A percentile compares a stretch with the other conserved stretches of the same genome.
phyloP scores from a whole-genome alignment of 2,329 filamentous ascomycete genomes.

The Orbilia quercus region DNA sequence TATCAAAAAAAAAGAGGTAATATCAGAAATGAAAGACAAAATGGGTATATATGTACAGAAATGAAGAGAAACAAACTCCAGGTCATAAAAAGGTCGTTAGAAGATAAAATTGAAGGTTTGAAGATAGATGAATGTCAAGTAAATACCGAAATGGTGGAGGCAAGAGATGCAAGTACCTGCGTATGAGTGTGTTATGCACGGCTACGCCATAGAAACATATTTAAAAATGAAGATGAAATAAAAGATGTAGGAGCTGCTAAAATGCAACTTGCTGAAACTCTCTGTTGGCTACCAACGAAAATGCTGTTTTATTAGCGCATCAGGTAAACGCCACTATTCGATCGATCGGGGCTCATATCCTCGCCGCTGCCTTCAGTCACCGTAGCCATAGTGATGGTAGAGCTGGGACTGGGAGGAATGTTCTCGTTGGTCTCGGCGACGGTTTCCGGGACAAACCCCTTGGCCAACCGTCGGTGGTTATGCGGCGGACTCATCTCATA shows the following conservation, averaged over 20 bases:
- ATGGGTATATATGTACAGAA: slow-evolving; percentile 50
- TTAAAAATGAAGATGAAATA: not conserved
- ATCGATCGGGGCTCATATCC: slow-evolving; percentile 22
- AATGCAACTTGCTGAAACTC: not conserved
- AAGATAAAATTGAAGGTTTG: slow-evolving; percentile 6
- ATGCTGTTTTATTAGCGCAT: not conserved
- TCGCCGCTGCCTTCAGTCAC: slow-evolving; percentile 35
- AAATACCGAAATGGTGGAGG: too few relatives aligned
- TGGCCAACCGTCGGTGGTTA: slow-evolving; percentile 14
- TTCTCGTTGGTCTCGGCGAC: slow-evolving; percentile 39
- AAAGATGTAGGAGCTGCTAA: not conserved
- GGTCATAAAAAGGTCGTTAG: slow-evolving; percentile 45
- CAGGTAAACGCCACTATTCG: not conserved
- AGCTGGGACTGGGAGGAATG: slow-evolving; percentile 31
- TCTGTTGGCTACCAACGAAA: slow-evolving; percentile 5
- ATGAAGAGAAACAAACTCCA: slow-evolving; percentile 33
- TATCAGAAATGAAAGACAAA: slow-evolving; percentile 19
- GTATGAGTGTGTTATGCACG: not conserved
- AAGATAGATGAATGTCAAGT: slow-evolving; percentile 4
- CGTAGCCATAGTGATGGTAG: slow-evolving; percentile 26
- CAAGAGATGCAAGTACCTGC: too few relatives aligned
- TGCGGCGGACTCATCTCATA: slow-evolving; percentile 19
- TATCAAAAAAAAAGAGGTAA: slow-evolving; percentile 22
- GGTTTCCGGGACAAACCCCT: slow-evolving; percentile 44
- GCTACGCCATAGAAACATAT: not conserved